Evolutionary conservation across 129 eudicot species (phyloP).

Genomic region (Escallonia herrerae): DNA sequence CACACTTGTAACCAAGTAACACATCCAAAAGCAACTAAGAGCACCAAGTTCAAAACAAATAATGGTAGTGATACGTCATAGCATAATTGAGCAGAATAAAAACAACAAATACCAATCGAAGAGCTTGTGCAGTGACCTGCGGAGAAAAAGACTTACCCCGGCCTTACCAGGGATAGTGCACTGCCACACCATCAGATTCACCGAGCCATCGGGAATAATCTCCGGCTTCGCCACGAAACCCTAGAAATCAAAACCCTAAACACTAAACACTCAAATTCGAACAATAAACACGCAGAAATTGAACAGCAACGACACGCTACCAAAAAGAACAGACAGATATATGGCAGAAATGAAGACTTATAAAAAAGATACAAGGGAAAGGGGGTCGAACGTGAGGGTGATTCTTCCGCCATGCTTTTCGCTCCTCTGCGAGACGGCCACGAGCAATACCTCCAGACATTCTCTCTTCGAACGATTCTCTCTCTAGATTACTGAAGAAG

Average conservation of each 20-base stretch:
- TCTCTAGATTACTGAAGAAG: not conserved
- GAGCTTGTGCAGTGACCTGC: not conserved
- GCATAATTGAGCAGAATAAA: too few relatives aligned
- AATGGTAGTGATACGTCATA: too few relatives aligned
- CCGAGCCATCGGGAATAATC: conserved; percentile 59
- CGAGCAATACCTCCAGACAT: conserved; percentile 94
- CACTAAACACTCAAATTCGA: conserved; percentile 7
- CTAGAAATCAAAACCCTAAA: conserved; percentile 17
- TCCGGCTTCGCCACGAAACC: conserved; percentile 91
- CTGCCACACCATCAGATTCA: conserved; percentile 77
- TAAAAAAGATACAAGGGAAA: not conserved
- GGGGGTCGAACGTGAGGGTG: conserved; percentile 67
- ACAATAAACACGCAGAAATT: not conserved
- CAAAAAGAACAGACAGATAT: not conserved
- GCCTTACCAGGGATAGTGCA: conserved; percentile 69
- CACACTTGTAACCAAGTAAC: too few relatives aligned
- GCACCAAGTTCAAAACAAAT: too few relatives aligned
- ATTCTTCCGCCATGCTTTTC: conserved; percentile 83
- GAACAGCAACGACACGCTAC: not conserved
- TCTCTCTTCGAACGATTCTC: conserved; percentile 6
- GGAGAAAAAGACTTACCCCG: conserved; percentile 39
- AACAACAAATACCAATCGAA: not conserved
- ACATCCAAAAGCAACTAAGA: too few relatives aligned
- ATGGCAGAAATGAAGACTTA: not conserved
- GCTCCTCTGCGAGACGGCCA: conserved; percentile 82